Percentiles rank a stretch among this genome's conserved stretches.
Evolutionary conservation across 2,329 filamentous ascomycete genomes (phyloP).

Genomic region (Fusarium setosum): DNA sequence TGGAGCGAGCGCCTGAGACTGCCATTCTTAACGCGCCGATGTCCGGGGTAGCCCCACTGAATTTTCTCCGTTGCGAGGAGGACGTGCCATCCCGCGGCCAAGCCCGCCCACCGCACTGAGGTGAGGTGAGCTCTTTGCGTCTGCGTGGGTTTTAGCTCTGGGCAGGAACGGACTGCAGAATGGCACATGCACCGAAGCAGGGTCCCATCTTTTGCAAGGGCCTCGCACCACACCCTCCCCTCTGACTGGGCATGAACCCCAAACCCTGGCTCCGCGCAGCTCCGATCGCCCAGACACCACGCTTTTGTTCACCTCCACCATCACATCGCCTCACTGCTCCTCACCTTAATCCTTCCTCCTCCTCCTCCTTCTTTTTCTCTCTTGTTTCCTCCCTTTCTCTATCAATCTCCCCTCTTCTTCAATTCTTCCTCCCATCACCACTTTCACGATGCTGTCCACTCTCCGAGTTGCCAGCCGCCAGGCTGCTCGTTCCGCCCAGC

Average conservation of each 20-base stretch:
- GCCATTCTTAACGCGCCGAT: conserved; percentile 37
- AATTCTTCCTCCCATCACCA: conserved; percentile 18
- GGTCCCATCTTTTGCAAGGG: conserved; percentile 32
- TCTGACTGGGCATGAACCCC: conserved; percentile 32
- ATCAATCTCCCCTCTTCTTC: conserved; percentile 23
- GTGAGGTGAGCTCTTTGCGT: conserved; percentile 35
- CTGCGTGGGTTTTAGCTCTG: conserved; percentile 24
- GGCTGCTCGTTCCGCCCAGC: conserved; percentile 54
- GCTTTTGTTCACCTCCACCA: conserved; percentile 40
- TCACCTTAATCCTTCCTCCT: conserved; percentile 14
- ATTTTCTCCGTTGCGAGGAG: conserved; percentile 11
- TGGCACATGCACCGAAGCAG: conserved; percentile 19
- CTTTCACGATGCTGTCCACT: conserved; percentile 65
- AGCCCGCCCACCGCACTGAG: conserved; percentile 13
- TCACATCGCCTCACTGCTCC: conserved; percentile 36
- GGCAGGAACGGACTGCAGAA: conserved; percentile 6
- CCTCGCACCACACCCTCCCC: conserved; percentile 19
- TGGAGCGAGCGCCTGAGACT: conserved; percentile 15
- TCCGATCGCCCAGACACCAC: conserved; percentile 43
- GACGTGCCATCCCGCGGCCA: not conserved
- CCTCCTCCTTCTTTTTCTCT: conserved; percentile 16
- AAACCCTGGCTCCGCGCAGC: conserved; percentile 34
- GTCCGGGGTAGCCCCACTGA: conserved; percentile 44
- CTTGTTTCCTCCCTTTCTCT: conserved; percentile 23
- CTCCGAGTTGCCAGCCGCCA: conserved; percentile 65